Conservation (phyloP, 371 early-diverging fungal genomes). For the Entomophthora muscae region DNA sequence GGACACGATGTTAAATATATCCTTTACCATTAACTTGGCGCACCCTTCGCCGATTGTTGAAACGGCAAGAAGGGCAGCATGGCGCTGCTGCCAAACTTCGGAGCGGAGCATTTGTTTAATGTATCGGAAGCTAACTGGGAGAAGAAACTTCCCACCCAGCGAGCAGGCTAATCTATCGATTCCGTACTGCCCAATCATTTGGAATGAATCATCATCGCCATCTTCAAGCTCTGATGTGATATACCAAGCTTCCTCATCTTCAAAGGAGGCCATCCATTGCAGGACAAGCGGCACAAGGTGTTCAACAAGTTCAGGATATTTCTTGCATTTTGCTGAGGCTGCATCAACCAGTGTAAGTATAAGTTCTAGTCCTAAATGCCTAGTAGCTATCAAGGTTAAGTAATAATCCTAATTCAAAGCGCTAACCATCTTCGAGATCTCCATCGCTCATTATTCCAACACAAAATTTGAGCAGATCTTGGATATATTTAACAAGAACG, state of each 20-base stretch:
- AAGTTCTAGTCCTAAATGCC: constrained; percentile 78
- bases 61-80: constrained; percentile 86
- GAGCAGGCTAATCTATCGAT: constrained; percentile 85
- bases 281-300: constrained; percentile 65
- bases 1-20: constrained; percentile 63
- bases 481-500: constrained; percentile 55
- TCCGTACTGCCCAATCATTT: constrained; percentile 83
- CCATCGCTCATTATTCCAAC: constrained; percentile 56
- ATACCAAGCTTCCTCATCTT: constrained; percentile 82
- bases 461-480: constrained; percentile 51
- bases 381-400: constrained; percentile 20
- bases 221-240: constrained; percentile 72
- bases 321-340: constrained; percentile 68
- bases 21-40: constrained; percentile 74
- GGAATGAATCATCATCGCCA: constrained; percentile 69
- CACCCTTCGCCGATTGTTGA: constrained; percentile 95
- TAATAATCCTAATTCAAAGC: constrained; percentile 5
- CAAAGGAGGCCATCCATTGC: constrained; percentile 83
- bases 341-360: constrained; percentile 75
- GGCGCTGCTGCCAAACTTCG: constrained; percentile 78
- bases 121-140: constrained; percentile 70
- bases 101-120: constrained; percentile 80
- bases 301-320: constrained; percentile 51
- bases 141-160: constrained; percentile 72
- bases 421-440: constrained; percentile 34